These are phyloP conservation scores for Trichophyton mentagrophytes DNA, from an alignment of 2,329 filamentous ascomycete species.

Conservation along the genomic window DNA sequence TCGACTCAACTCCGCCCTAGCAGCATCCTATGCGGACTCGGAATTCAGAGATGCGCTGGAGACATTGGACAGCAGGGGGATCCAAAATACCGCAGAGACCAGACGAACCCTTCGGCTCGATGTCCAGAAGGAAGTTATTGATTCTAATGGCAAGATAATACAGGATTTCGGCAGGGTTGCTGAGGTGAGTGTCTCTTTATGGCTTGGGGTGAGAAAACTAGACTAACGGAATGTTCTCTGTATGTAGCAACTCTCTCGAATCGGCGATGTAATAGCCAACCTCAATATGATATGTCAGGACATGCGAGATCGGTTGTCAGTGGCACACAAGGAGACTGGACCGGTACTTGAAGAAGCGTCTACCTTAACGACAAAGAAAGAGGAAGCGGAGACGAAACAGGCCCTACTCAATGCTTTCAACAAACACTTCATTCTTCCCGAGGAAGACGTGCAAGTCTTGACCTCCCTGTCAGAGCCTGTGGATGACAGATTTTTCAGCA, in stretches of 20 bases:
- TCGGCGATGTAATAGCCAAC: slow-evolving; percentile 63
- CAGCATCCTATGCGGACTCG: slow-evolving; percentile 80
- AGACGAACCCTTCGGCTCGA: slow-evolving; percentile 68
- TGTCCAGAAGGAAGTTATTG: slow-evolving; percentile 81
- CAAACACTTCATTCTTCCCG: slow-evolving; percentile 70
- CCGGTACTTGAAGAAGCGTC: slow-evolving; percentile 67
- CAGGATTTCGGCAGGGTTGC: slow-evolving; percentile 79
- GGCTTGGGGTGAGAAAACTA: background rate
- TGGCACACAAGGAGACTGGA: slow-evolving; percentile 61
- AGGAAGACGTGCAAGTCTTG: slow-evolving; percentile 62
- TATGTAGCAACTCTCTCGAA: slow-evolving; percentile 66
- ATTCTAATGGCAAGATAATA: slow-evolving; percentile 81
- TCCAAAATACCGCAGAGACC: slow-evolving; percentile 63
- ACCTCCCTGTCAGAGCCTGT: slow-evolving; percentile 71
- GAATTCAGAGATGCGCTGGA: slow-evolving; percentile 78
- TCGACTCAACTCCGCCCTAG: slow-evolving; percentile 73
- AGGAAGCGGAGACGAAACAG: slow-evolving; percentile 67
- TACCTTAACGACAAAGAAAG: slow-evolving; percentile 57
- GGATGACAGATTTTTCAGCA: slow-evolving; percentile 69
- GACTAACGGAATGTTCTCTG: background rate
- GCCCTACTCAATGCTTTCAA: slow-evolving; percentile 64
- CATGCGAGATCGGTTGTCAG: slow-evolving; percentile 63
- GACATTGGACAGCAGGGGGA: slow-evolving; percentile 58
- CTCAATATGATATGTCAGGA: slow-evolving; percentile 68
- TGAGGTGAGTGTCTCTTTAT: slow-evolving; percentile 46